phyloP scores from a whole-genome alignment of 768 basidiomycete species.

The Asterophora lycoperdoides region DNA sequence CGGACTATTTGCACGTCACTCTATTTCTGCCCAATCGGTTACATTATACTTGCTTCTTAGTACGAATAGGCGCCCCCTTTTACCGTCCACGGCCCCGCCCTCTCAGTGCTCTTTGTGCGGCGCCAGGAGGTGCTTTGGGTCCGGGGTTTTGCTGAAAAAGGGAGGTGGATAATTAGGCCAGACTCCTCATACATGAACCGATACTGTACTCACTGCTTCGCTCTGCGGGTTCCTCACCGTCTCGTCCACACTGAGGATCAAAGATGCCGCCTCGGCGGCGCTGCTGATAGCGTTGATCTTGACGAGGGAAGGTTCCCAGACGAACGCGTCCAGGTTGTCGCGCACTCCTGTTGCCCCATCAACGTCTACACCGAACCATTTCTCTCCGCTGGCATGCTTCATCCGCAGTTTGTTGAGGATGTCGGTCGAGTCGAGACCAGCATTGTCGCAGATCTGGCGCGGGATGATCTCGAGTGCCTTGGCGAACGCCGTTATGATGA shows the following conservation, averaged over 20 bases:
- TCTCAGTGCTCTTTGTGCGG: slow-evolving; percentile 79
- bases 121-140: slow-evolving; percentile 90
- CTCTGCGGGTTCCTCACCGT: slow-evolving; percentile 95
- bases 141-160: slow-evolving; percentile 63
- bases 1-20: not conserved
- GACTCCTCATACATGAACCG: not conserved
- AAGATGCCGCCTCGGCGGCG: slow-evolving; percentile 92
- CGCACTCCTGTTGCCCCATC: slow-evolving; percentile 85
- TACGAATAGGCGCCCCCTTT: slow-evolving; percentile 9
- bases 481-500: slow-evolving; percentile 93
- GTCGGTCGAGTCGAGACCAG: slow-evolving; percentile 95
- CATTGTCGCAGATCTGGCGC: slow-evolving; percentile 97
- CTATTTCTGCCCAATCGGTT: slow-evolving; percentile 1
- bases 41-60: not conserved
- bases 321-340: slow-evolving; percentile 96
- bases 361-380: slow-evolving; percentile 93
- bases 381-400: slow-evolving; percentile 86
- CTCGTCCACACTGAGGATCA: slow-evolving; percentile 96
- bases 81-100: slow-evolving; percentile 85
- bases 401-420: slow-evolving; percentile 96
- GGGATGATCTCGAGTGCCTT: slow-evolving; percentile 98
- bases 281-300: slow-evolving; percentile 95
- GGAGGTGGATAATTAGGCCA: slow-evolving; percentile 17
- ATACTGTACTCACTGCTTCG: slow-evolving; percentile 61
- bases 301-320: slow-evolving; percentile 96